phyloP scores from a whole-genome alignment of 768 basidiomycete species.

The Xerocomus potaroensis region DNA sequence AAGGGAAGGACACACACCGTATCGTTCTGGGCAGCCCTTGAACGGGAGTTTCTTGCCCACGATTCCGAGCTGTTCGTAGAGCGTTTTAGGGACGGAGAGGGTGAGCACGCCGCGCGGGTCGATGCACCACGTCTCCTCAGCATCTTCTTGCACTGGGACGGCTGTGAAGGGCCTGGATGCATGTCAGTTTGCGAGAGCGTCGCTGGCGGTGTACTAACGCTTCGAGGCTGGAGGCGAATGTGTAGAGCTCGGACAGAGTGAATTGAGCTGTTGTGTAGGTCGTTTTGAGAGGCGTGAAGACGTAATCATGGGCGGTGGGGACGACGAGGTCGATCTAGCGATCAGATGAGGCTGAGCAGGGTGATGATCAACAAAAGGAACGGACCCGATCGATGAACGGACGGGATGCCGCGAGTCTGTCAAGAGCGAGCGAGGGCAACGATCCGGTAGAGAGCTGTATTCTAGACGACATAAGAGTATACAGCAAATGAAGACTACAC shows the following conservation, averaged over 20 bases:
- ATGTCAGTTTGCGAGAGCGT: neutral
- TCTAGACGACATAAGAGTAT: conserved; percentile 5
- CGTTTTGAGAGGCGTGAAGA: conserved; percentile 40
- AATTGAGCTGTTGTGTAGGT: conserved; percentile 43
- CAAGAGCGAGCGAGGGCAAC: conserved; percentile 28
- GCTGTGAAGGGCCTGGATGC: conserved; percentile 35
- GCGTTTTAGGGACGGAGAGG: conserved; percentile 49
- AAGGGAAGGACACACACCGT: conserved; percentile 41
- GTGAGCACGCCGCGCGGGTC: conserved; percentile 60
- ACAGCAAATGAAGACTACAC: no score
- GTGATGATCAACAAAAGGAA: neutral
- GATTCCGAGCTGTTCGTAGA: conserved; percentile 60
- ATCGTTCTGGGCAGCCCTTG: conserved; percentile 43
- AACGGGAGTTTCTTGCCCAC: conserved; percentile 54
- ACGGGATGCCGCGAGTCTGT: conserved; percentile 36
- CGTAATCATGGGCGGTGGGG: conserved; percentile 38
- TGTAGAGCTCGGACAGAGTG: conserved; percentile 41
- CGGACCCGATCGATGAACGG: conserved; percentile 54
- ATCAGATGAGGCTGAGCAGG: conserved; percentile 3
- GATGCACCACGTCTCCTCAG: conserved; percentile 66
- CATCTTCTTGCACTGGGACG: conserved; percentile 26
- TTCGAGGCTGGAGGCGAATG: conserved; percentile 31
- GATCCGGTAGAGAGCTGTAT: conserved; percentile 19
- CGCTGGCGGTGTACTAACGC: no score
- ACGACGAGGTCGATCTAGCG: conserved; percentile 61